Percentiles rank a stretch among this genome's conserved stretches.
Evolutionary conservation across 164 flowering plant genomes (phyloP).

Genomic region (Aristolochia contorta): DNA sequence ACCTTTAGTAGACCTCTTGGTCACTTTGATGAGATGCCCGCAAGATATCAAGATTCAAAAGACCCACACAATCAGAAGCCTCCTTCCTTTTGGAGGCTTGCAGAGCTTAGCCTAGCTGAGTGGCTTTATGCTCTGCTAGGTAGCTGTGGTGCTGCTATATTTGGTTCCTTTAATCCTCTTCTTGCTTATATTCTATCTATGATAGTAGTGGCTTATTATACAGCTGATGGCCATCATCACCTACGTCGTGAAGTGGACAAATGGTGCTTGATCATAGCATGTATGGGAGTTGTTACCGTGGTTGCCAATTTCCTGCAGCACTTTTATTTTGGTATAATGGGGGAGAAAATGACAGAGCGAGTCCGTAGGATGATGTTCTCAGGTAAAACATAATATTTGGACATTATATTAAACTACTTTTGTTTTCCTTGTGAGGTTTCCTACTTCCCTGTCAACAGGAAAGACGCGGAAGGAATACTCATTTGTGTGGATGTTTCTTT

Average conservation of each 20-base stretch:
- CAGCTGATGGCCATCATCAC: conserved; percentile 36
- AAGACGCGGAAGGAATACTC: background rate
- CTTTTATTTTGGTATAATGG: conserved; percentile 98
- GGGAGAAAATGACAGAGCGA: conserved; percentile 99
- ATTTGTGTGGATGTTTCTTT: conserved; percentile 2
- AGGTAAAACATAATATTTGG: conserved; percentile 28
- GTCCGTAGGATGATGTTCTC: conserved; percentile 99
- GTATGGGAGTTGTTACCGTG: conserved; percentile 95
- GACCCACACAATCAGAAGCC: conserved; percentile 33
- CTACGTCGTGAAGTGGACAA: conserved; percentile 55
- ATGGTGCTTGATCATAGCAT: conserved; percentile 86
- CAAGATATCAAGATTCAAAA: conserved; percentile 27
- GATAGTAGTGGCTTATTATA: conserved; percentile 67
- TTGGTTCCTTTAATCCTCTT: conserved; percentile 97
- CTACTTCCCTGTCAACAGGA: too few species aligned
- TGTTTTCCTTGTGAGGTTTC: too few species aligned
- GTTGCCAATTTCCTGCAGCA: conserved; percentile 93
- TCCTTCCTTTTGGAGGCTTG: conserved; percentile 91
- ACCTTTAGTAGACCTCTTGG: conserved; percentile 78
- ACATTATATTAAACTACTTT: too few species aligned
- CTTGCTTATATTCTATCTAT: conserved; percentile 82
- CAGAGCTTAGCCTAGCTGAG: conserved; percentile 87
- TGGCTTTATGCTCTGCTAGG: conserved; percentile 98
- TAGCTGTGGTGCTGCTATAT: conserved; percentile 87
- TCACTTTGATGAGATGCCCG: conserved; percentile 49